phyloP scores from a whole-genome alignment of 2,329 filamentous ascomycete species.

The Pseudogymnoascus sp. region DNA sequence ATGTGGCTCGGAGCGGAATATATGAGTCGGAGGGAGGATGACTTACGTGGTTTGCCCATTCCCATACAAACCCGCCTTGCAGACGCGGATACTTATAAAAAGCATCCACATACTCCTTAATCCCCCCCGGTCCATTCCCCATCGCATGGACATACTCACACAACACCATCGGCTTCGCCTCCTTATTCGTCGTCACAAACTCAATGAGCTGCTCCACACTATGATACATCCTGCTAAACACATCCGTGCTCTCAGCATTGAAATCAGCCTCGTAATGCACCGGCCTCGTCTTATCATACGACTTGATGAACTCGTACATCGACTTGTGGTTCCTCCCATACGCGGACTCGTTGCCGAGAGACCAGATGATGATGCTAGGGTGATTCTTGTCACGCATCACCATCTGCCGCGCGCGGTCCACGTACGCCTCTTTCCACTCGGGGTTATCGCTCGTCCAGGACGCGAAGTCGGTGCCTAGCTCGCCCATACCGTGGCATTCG shows the following conservation, averaged over 20 bases:
- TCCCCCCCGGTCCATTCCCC: constrained; percentile 50
- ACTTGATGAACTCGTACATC: constrained; percentile 48
- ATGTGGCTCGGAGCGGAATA: not conserved
- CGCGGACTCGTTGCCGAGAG: constrained; percentile 50
- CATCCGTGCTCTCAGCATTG: constrained; percentile 43
- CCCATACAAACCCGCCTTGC: constrained; percentile 46
- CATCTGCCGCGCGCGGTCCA: constrained; percentile 48
- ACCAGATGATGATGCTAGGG: constrained; percentile 49
- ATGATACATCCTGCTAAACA: constrained; percentile 50
- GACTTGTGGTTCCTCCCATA: constrained; percentile 47
- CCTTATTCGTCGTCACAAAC: constrained; percentile 12
- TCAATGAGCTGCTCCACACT: constrained; percentile 36
- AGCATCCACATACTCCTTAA: constrained; percentile 47
- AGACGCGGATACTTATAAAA: constrained; percentile 45
- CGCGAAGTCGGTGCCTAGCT: constrained; percentile 38
- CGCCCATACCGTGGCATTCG: constrained; percentile 45
- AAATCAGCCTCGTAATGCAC: constrained; percentile 51
- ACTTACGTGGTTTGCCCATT: constrained; percentile 36
- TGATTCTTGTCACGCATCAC: constrained; percentile 49
- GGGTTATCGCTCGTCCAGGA: constrained; percentile 42
- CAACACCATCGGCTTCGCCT: constrained; percentile 36
- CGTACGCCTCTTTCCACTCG: constrained; percentile 43
- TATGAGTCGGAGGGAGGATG: not conserved
- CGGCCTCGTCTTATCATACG: constrained; percentile 41
- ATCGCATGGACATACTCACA: constrained; percentile 39